These are phyloP conservation scores for Globisporangium viniferum DNA, from an alignment of 352 stramenopile genomes.

Conservation along the genomic window DNA sequence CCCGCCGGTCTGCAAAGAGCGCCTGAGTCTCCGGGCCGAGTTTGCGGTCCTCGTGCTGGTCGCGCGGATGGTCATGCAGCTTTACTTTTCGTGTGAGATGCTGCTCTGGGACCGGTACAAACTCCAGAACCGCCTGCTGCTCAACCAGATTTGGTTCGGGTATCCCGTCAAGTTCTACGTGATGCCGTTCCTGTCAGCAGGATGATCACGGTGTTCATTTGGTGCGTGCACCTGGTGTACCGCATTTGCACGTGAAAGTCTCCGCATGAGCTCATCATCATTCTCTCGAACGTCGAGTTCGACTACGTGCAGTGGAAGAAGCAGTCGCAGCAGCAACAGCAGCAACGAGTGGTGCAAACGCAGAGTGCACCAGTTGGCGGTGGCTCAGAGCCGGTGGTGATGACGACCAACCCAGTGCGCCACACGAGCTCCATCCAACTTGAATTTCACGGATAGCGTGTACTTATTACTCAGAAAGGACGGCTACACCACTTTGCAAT, in stretches of 20 bases:
- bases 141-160: background rate
- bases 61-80: conserved; percentile 12
- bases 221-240: conserved; percentile 7
- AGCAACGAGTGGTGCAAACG: background rate
- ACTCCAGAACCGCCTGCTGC: conserved; percentile 17
- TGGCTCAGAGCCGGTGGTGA: background rate
- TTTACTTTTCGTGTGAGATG: conserved; percentile 12
- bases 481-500: too few relatives aligned
- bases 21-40: conserved; percentile 5
- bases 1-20: conserved; percentile 12
- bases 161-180: conserved; percentile 8
- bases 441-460: too few relatives aligned
- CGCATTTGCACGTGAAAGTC: conserved; percentile 3
- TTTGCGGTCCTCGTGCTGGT: conserved; percentile 7
- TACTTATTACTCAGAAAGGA: too few relatives aligned
- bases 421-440: background rate
- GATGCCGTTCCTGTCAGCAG: conserved; percentile 13
- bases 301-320: conserved; percentile 7
- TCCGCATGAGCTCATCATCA: conserved; percentile 10
- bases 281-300: conserved; percentile 11
- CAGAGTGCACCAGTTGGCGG: background rate
- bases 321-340: background rate
- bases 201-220: conserved; percentile 15
- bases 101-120: conserved; percentile 14
- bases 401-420: background rate